These are phyloP conservation scores for Phytophthora syringae DNA, from an alignment of 352 stramenopile genomes.

Conservation along the genomic window DNA sequence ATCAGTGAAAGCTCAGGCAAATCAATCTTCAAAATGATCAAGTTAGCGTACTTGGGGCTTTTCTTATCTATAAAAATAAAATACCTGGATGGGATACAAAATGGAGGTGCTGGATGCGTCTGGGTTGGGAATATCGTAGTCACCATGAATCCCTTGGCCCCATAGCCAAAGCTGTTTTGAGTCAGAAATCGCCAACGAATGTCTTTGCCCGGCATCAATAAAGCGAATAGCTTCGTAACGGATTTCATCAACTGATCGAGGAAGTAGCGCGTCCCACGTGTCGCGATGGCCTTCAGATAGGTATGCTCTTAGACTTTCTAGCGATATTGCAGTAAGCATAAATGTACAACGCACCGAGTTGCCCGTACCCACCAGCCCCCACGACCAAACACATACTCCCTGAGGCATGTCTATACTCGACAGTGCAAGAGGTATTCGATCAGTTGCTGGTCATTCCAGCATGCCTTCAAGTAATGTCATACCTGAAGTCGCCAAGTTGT, in stretches of 20 bases:
- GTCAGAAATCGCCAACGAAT: constrained; percentile 78
- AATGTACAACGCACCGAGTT: constrained; percentile 57
- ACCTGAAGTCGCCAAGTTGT: constrained; percentile 79
- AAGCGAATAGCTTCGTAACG: constrained; percentile 56
- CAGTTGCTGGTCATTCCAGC: neutral
- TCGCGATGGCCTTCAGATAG: constrained; percentile 63
- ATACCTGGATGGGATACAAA: constrained; percentile 59
- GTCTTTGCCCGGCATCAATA: constrained; percentile 70
- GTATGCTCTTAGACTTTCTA: neutral
- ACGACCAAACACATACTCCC: constrained; percentile 76
- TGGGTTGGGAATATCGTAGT: constrained; percentile 44
- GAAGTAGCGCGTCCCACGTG: constrained; percentile 69
- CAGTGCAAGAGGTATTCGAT: neutral
- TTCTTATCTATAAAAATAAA: neutral
- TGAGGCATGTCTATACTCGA: constrained; percentile 53
- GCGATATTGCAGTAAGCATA: neutral
- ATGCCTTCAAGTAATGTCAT: neutral
- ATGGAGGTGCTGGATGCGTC: constrained; percentile 59
- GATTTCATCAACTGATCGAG: constrained; percentile 74
- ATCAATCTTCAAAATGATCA: constrained; percentile 43
- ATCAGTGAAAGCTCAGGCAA: constrained; percentile 60
- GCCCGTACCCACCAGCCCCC: constrained; percentile 65
- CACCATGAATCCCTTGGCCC: constrained; percentile 72
- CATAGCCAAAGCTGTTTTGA: constrained; percentile 70
- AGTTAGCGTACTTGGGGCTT: neutral